Conservation (phyloP, 257 asterid species). For the Solanum pennellii region DNA sequence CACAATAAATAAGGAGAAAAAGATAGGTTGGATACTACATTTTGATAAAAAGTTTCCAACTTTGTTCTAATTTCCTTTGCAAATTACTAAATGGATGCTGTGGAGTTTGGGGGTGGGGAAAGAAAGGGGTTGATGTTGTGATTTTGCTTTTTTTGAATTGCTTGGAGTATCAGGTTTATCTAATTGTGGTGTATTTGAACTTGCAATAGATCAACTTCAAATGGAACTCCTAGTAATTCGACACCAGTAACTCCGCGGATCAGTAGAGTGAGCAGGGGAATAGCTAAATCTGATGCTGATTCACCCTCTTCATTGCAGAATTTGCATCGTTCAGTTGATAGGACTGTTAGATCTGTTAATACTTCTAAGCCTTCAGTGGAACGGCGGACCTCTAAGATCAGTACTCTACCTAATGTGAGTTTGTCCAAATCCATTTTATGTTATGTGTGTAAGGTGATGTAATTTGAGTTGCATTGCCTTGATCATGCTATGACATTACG, state of each 20-base stretch:
- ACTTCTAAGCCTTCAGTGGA: conserved; percentile 52
- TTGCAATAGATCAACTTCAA: conserved; percentile 42
- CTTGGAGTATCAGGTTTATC: not conserved
- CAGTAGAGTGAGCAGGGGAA: conserved; percentile 43
- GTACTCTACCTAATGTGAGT: conserved; percentile 71
- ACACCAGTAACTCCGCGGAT: conserved; percentile 44
- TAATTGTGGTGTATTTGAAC: not conserved
- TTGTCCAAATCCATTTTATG: not conserved
- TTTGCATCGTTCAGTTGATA: conserved; percentile 45
- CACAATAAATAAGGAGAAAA: not conserved
- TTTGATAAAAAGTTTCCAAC: not conserved
- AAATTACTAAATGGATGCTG: not conserved
- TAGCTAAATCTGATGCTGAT: conserved; percentile 55
- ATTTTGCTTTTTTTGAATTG: not conserved
- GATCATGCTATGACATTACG: not conserved
- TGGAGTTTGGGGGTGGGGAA: not conserved
- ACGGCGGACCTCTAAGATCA: conserved; percentile 50
- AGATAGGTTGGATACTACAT: not conserved
- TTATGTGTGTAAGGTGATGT: not conserved
- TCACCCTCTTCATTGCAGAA: conserved; percentile 47
- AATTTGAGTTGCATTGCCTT: not conserved
- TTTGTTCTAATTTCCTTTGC: not conserved
- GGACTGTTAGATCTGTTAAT: conserved; percentile 56
- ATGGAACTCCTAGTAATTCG: conserved; percentile 55
- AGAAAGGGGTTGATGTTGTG: not conserved